These are phyloP conservation scores for Penicillium roqueforti DNA, from an alignment of 495 filamentous ascomycete species.

Conservation along the genomic window DNA sequence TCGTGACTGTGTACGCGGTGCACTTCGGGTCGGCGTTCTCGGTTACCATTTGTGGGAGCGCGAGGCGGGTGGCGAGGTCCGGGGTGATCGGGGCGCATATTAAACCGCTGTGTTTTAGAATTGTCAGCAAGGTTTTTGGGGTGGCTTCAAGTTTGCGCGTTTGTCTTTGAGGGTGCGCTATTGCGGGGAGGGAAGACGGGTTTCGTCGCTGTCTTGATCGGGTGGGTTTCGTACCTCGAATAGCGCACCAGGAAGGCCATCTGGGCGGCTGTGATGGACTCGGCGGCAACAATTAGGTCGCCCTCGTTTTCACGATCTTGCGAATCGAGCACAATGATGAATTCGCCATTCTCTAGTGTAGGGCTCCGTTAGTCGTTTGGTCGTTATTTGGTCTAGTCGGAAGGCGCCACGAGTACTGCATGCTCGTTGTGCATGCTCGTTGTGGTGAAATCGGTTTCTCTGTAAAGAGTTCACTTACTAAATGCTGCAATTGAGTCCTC, in stretches of 20 bases:
- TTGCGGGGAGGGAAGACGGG: neutral
- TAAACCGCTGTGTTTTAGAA: conserved; percentile 56
- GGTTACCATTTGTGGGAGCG: conserved; percentile 84
- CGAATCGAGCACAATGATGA: conserved; percentile 92
- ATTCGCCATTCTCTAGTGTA: conserved; percentile 72
- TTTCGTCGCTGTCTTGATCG: neutral
- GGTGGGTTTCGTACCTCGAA: conserved; percentile 47
- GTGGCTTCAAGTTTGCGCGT: neutral
- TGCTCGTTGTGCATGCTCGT: neutral
- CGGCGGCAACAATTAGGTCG: conserved; percentile 91
- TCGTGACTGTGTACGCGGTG: conserved; percentile 85
- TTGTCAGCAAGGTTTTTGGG: neutral
- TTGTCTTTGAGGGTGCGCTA: neutral
- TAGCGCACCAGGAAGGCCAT: conserved; percentile 94
- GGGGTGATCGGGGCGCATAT: conserved; percentile 83
- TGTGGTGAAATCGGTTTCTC: neutral
- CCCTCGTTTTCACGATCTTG: conserved; percentile 93
- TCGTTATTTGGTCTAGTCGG: conserved; percentile 15
- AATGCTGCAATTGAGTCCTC: conserved; percentile 81
- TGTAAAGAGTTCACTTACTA: conserved; percentile 50
- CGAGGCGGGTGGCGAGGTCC: conserved; percentile 58
- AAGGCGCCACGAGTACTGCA: neutral
- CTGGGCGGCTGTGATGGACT: conserved; percentile 78
- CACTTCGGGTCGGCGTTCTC: conserved; percentile 78
- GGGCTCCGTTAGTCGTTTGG: conserved; percentile 14